A percentile compares a stretch with the other conserved stretches of the same genome.
Evolutionary conservation across 208 protist genomes (phyloP).

Genomic region (Acanthamoeba healyi): DNA sequence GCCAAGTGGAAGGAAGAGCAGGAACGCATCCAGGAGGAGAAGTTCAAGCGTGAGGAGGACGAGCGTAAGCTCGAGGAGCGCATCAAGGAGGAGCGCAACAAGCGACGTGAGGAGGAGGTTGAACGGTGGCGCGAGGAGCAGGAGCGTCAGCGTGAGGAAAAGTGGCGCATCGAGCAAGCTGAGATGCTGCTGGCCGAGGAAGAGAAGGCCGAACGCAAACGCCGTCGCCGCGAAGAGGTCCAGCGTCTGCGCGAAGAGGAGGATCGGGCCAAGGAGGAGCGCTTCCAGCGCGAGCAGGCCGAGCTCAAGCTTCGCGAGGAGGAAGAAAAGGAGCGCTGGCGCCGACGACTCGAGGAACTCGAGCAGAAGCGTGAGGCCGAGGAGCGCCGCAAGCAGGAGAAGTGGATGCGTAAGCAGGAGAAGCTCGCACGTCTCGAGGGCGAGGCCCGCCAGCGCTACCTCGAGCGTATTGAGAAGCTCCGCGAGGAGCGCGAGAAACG

Average conservation of each 20-base stretch:
- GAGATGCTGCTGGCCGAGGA: constrained; percentile 17
- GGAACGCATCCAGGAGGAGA: constrained; percentile 43
- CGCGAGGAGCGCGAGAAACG: constrained; percentile 1
- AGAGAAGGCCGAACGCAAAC: constrained; percentile 1
- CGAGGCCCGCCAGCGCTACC: constrained; percentile 38
- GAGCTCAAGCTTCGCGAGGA: constrained; percentile 18
- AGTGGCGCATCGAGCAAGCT: constrained; percentile 42
- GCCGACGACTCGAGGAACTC: not conserved
- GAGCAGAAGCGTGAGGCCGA: not conserved
- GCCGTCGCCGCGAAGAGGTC: constrained; percentile 15
- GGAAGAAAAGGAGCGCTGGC: not conserved
- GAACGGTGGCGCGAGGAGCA: constrained; percentile 46
- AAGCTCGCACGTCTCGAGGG: not conserved
- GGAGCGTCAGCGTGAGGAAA: constrained; percentile 51
- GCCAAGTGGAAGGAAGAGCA: not conserved
- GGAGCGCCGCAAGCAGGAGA: not conserved
- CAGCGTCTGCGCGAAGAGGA: constrained; percentile 57
- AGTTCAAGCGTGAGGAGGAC: constrained; percentile 49
- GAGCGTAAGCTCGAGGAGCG: not conserved
- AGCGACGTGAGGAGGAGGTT: constrained; percentile 10
- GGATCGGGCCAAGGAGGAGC: constrained; percentile 25
- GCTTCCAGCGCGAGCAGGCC: not conserved
- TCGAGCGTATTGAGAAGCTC: not conserved
- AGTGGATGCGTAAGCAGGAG: constrained; percentile 27
- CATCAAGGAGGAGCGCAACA: not conserved